Evolutionary conservation across 768 basidiomycete species (phyloP).

Genomic region (Leccinum longicurvipes): DNA sequence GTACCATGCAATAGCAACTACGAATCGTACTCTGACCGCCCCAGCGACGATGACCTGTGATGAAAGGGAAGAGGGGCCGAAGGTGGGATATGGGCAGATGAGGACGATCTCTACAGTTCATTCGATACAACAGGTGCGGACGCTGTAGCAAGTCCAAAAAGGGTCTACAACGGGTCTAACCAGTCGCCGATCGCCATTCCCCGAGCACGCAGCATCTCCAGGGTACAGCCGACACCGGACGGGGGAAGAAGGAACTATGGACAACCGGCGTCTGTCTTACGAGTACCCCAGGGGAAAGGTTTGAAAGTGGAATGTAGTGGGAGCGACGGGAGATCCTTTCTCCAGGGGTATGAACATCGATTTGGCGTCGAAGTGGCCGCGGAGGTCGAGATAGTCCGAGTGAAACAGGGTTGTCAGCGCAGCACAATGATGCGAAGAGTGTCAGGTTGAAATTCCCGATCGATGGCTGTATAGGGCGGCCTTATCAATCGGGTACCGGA

Average conservation of each 20-base stretch:
- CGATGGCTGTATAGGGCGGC: neutral
- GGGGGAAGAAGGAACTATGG: neutral
- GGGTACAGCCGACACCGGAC: neutral
- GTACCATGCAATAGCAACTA: neutral
- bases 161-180: neutral
- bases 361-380: neutral
- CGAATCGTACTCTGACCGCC: neutral
- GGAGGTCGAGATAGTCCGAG: neutral
- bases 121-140: neutral
- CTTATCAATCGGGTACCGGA: neutral
- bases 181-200: neutral
- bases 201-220: neutral
- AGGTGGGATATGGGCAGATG: neutral
- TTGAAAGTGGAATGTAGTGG: neutral
- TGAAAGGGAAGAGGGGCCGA: neutral
- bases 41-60: neutral
- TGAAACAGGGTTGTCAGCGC: neutral
- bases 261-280: neutral
- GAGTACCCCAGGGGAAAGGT: neutral
- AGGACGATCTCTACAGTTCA: neutral
- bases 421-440: neutral
- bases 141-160: neutral
- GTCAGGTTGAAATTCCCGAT: slow-evolving; percentile 1
- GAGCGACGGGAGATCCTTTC: neutral
- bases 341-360: neutral